phyloP scores from a whole-genome alignment of 169 alveolate species.

The Cryptosporidium sp. region DNA sequence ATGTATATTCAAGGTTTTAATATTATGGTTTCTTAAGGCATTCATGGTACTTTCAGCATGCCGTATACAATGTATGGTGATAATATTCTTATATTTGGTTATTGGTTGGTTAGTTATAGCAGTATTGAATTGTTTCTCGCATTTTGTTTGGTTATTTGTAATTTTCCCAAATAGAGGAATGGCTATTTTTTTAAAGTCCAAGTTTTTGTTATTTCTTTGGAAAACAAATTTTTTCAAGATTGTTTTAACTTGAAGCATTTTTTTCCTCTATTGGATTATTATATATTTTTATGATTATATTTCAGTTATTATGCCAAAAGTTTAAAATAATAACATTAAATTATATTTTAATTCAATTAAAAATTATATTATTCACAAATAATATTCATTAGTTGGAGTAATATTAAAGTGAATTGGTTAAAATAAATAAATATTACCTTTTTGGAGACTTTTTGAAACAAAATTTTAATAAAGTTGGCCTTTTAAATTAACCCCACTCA shows the following conservation, averaged over 20 bases:
- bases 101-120: background rate
- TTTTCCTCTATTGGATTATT: background rate
- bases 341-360: background rate
- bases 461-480: background rate
- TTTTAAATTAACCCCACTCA: background rate
- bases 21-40: slow-evolving; percentile 25
- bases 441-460: background rate
- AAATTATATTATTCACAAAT: background rate
- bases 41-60: slow-evolving; percentile 65
- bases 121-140: background rate
- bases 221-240: background rate
- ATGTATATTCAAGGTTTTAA: slow-evolving; percentile 8
- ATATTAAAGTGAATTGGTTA: too few species aligned
- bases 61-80: slow-evolving; percentile 25
- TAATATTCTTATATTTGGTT: background rate
- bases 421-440: background rate
- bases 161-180: background rate
- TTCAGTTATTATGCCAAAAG: background rate
- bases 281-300: background rate
- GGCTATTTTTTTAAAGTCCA: background rate
- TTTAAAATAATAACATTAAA: background rate
- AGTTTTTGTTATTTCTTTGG: background rate
- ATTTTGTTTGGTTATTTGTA: background rate
- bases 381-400: background rate
- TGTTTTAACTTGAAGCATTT: slow-evolving; percentile 10